Conservation (phyloP, 1,284 basidiomycete species). For the Ustilago cynodontis region DNA sequence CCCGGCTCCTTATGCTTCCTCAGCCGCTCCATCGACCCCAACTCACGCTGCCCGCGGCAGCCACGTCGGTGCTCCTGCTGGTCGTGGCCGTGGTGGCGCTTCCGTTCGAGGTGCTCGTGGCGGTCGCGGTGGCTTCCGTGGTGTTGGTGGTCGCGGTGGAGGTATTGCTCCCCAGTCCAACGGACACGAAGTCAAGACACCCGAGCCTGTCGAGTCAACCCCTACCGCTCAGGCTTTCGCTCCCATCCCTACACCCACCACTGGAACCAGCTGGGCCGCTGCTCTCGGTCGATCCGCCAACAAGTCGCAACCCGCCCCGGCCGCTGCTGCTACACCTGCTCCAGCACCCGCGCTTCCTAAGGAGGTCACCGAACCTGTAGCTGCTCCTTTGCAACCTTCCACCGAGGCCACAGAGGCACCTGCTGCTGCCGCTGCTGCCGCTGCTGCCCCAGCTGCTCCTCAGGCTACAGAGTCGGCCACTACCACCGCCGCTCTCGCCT, state of each 20-base stretch:
- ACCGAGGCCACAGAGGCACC: constrained; percentile 11
- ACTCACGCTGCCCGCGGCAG: constrained; percentile 45
- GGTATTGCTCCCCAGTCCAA: constrained; percentile 58
- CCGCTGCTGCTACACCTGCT: constrained; percentile 35
- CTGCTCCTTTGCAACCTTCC: constrained; percentile 7
- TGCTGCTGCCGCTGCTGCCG: too few relatives aligned
- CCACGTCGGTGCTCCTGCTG: constrained; percentile 43
- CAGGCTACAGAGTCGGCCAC: constrained; percentile 39
- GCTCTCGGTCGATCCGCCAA: constrained; percentile 48
- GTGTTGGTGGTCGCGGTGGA: constrained; percentile 55
- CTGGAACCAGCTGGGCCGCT: constrained; percentile 60
- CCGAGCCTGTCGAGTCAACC: constrained; percentile 44
- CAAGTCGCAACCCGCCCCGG: constrained; percentile 39
- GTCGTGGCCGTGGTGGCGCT: constrained; percentile 54
- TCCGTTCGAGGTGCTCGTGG: constrained; percentile 60
- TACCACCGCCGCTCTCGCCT: constrained; percentile 44
- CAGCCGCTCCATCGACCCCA: constrained; percentile 25
- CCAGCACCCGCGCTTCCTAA: constrained; percentile 38
- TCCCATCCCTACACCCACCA: constrained; percentile 47
- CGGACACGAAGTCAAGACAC: constrained; percentile 51
- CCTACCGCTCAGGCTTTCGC: constrained; percentile 44
- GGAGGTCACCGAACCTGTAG: constrained; percentile 30
- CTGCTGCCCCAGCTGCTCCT: constrained; percentile 22
- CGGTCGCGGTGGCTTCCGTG: constrained; percentile 59
- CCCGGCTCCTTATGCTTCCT: constrained; percentile 18